These are phyloP conservation scores for Bifiguratus adelaidae DNA, from an alignment of 192 early-diverging fungal species.

Conservation along the genomic window DNA sequence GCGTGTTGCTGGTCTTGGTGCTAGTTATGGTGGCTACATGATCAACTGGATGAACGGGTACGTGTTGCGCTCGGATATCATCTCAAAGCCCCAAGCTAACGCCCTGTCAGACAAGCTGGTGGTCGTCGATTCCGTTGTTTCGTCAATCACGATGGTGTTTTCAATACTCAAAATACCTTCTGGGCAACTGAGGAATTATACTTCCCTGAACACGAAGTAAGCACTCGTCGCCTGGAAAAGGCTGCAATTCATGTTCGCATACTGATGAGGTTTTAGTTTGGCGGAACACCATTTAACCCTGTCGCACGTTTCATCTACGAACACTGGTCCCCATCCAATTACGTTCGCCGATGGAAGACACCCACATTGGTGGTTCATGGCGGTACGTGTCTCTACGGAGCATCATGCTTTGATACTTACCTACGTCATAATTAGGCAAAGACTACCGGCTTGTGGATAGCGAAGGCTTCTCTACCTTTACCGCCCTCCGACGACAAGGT, in stretches of 20 bases:
- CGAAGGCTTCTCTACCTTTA: constrained; percentile 64
- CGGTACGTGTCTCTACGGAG: no score
- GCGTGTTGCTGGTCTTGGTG: constrained; percentile 54
- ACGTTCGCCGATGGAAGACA: constrained; percentile 61
- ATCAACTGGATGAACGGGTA: constrained; percentile 79
- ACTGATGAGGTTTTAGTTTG: no score
- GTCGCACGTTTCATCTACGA: constrained; percentile 41
- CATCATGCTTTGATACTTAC: no score
- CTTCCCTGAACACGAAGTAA: constrained; percentile 65
- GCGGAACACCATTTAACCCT: constrained; percentile 47
- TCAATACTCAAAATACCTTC: constrained; percentile 42
- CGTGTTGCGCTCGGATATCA: no score
- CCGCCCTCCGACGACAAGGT: constrained; percentile 61
- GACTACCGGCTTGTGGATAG: constrained; percentile 63
- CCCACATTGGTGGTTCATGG: constrained; percentile 76
- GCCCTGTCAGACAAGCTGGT: no score
- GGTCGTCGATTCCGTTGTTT: constrained; percentile 54
- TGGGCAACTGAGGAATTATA: constrained; percentile 66
- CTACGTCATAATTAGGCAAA: no score
- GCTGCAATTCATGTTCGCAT: no score
- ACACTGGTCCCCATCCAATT: constrained; percentile 54
- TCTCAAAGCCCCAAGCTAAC: no score
- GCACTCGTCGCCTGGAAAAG: no score
- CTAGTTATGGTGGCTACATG: constrained; percentile 75
- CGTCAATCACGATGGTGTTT: constrained; percentile 70